Percentiles rank a stretch among this genome's conserved stretches.
These are phyloP conservation scores for Dryas alaskensis DNA, from an alignment of 306 rosid species.

Conservation along the genomic window DNA sequence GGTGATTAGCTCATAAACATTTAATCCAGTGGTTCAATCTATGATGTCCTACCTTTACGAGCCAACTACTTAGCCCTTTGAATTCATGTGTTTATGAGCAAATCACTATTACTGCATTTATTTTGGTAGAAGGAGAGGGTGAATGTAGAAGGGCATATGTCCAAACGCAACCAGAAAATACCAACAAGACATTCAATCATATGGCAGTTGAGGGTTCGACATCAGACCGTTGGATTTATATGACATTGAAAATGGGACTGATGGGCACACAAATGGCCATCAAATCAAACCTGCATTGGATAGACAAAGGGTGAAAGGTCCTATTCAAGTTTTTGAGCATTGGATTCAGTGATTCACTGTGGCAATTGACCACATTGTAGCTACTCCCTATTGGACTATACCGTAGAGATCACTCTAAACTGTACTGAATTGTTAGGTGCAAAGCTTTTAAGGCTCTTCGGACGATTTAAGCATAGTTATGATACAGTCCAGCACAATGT, in stretches of 20 bases:
- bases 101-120: neutral
- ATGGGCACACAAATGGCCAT: neutral
- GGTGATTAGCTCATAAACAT: neutral
- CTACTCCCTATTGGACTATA: no score
- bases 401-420: no score
- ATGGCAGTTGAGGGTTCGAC: constrained; percentile 2
- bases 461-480: no score
- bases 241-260: neutral
- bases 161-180: neutral
- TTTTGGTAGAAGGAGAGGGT: neutral
- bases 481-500: no score
- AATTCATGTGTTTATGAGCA: neutral
- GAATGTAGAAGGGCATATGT: neutral
- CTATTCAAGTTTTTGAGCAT: no score
- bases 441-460: no score
- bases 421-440: no score
- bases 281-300: no score
- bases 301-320: no score
- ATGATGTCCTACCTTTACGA: neutral
- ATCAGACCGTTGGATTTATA: constrained; percentile 17
- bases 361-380: no score
- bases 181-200: neutral
- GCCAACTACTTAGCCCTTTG: constrained; percentile 26
- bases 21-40: constrained; percentile 17
- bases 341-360: no score